phyloP scores from a whole-genome alignment of 371 early-diverging fungal species.

The Mucor mucedo region DNA sequence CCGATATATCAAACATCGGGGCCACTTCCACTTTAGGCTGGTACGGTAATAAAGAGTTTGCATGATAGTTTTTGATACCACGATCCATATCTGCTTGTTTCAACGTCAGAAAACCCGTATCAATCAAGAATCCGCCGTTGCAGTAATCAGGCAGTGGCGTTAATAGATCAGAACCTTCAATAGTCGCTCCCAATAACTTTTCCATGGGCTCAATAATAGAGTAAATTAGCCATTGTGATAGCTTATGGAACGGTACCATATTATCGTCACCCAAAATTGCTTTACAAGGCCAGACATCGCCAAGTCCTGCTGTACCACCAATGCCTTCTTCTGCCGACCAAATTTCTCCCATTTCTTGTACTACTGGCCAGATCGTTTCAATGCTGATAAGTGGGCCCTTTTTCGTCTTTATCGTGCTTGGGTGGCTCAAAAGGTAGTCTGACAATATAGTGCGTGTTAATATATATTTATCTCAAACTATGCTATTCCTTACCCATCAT shows the following conservation, averaged over 20 bases:
- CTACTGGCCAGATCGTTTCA: conserved; percentile 80
- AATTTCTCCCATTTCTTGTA: conserved; percentile 60
- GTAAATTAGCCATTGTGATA: conserved; percentile 94
- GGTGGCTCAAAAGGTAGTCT: conserved; percentile 42
- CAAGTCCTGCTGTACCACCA: conserved; percentile 62
- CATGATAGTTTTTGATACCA: conserved; percentile 50
- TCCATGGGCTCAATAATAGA: conserved; percentile 87
- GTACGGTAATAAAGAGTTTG: conserved; percentile 46
- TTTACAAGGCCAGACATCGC: conserved; percentile 88
- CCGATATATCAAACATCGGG: conserved; percentile 80
- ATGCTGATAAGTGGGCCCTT: conserved; percentile 62
- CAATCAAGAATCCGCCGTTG: conserved; percentile 64
- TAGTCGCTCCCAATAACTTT: conserved; percentile 62
- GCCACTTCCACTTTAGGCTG: conserved; percentile 55
- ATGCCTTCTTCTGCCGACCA: conserved; percentile 55
- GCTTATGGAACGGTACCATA: conserved; percentile 85
- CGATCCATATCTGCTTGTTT: conserved; percentile 50
- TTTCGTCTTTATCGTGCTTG: conserved; percentile 49
- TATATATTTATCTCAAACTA: too few relatives aligned
- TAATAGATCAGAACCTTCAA: conserved; percentile 71
- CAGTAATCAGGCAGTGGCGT: conserved; percentile 94
- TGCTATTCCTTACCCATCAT: conserved; percentile 53
- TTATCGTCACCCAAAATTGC: conserved; percentile 35
- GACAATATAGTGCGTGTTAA: too few relatives aligned
- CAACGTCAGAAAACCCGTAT: conserved; percentile 50